These are phyloP conservation scores for Solanum clarkiae DNA, from an alignment of 257 asterid genomes.

Conservation along the genomic window DNA sequence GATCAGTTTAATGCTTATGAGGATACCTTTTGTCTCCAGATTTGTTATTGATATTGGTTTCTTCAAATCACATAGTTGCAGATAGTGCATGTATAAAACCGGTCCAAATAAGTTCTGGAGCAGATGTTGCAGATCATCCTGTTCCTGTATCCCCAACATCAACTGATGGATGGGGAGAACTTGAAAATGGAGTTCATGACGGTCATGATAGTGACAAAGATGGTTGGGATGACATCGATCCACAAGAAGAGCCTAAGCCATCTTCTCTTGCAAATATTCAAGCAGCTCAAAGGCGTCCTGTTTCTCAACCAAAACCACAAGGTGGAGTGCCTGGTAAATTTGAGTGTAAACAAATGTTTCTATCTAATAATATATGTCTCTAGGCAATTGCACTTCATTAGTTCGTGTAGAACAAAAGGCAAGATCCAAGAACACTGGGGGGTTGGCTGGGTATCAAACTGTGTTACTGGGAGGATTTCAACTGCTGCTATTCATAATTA, in stretches of 20 bases:
- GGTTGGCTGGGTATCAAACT: not conserved
- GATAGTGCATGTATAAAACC: constrained; percentile 36
- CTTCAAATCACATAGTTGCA: constrained; percentile 24
- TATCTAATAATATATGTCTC: not conserved
- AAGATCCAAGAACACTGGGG: not conserved
- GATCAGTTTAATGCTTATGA: not conserved
- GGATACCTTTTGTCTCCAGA: not conserved
- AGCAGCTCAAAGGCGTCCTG: constrained; percentile 89
- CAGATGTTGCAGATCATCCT: constrained; percentile 36
- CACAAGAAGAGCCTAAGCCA: constrained; percentile 67
- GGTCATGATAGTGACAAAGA: constrained; percentile 47
- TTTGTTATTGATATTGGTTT: constrained; percentile 12
- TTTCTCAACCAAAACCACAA: constrained; percentile 54
- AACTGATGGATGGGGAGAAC: constrained; percentile 95
- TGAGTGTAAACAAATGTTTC: not conserved
- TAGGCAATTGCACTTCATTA: not conserved
- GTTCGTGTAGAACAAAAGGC: not conserved
- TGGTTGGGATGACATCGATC: constrained; percentile 96
- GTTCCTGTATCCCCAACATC: constrained; percentile 65
- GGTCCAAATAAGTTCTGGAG: constrained; percentile 34
- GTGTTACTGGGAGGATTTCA: not conserved
- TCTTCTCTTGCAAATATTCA: constrained; percentile 79
- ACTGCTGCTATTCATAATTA: not conserved
- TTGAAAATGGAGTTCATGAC: constrained; percentile 61
- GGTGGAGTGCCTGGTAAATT: constrained; percentile 20